These are phyloP conservation scores for Ascochyta rabiei DNA, from an alignment of 2,329 filamentous ascomycete species.

Conservation along the genomic window DNA sequence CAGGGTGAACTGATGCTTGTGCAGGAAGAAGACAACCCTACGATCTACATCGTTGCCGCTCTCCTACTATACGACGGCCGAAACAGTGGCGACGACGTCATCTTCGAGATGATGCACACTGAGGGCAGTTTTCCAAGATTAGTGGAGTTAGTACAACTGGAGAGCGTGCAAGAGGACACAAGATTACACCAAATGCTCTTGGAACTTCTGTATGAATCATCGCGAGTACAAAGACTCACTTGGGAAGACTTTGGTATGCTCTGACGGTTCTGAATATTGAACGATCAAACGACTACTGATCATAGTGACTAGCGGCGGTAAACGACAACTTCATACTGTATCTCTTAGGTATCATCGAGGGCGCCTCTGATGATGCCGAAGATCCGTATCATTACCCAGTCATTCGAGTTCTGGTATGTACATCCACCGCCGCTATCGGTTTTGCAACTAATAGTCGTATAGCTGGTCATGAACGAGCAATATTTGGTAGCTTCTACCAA, in stretches of 20 bases:
- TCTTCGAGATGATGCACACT: constrained; percentile 85
- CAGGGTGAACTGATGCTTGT: constrained; percentile 18
- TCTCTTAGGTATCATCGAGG: constrained; percentile 86
- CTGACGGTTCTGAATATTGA: background rate
- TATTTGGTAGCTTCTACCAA: constrained; percentile 79
- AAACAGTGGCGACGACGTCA: constrained; percentile 73
- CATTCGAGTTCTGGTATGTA: constrained; percentile 83
- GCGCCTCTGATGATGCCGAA: constrained; percentile 81
- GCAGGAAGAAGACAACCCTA: constrained; percentile 83
- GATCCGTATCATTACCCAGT: constrained; percentile 97
- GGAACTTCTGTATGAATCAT: constrained; percentile 95
- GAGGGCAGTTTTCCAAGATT: constrained; percentile 85
- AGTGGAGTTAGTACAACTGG: constrained; percentile 76
- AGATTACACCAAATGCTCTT: constrained; percentile 80
- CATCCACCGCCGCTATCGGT: background rate
- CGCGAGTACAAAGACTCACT: constrained; percentile 82
- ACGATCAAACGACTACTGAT: constrained; percentile 16
- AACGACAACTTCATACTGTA: constrained; percentile 82
- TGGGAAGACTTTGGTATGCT: constrained; percentile 75
- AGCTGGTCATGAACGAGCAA: constrained; percentile 97
- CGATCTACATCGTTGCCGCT: constrained; percentile 81
- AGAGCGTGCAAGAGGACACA: constrained; percentile 66
- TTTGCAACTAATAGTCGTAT: constrained; percentile 8
- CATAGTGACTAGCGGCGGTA: constrained; percentile 54
- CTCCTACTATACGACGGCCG: constrained; percentile 88